These are phyloP conservation scores for Cyanidiococcus yangmingshanensis DNA, from an alignment of 23 red algal species.

Conservation along the genomic window DNA sequence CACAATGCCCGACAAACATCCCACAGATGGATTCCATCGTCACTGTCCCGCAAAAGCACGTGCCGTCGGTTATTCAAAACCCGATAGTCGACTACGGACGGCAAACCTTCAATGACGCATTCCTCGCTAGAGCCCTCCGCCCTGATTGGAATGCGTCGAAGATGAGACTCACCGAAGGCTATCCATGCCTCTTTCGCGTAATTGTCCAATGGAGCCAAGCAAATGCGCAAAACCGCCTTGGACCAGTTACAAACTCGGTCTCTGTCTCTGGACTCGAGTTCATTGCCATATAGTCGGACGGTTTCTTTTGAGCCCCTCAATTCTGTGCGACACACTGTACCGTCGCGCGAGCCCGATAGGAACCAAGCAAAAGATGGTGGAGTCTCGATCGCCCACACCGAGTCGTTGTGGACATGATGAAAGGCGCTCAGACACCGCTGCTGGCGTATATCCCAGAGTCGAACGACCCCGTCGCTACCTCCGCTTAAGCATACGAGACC, in stretches of 20 bases:
- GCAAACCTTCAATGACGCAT: conserved; percentile 40
- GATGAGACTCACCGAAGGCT: background rate
- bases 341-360: conserved; percentile 79
- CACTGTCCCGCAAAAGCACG: conserved; percentile 56
- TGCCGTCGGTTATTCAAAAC: conserved; percentile 89
- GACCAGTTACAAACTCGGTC: background rate
- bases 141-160: background rate
- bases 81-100: conserved; percentile 57
- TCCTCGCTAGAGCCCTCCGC: background rate
- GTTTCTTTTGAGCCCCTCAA: background rate
- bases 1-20: conserved; percentile 43
- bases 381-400: conserved; percentile 67
- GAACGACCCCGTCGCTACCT: conserved; percentile 55
- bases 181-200: background rate
- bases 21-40: conserved; percentile 47
- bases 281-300: background rate
- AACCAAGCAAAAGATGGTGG: conserved; percentile 47
- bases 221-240: background rate
- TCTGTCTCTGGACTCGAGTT: background rate
- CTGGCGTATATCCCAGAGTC: conserved; percentile 83
- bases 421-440: conserved; percentile 50
- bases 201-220: background rate
- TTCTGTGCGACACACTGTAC: conserved; percentile 61
- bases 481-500: conserved; percentile 52
- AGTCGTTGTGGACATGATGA: conserved; percentile 37